Base-by-base conservation (phyloP, 1,284 basidiomycete genomes). In the Naganishia albida region DNA sequence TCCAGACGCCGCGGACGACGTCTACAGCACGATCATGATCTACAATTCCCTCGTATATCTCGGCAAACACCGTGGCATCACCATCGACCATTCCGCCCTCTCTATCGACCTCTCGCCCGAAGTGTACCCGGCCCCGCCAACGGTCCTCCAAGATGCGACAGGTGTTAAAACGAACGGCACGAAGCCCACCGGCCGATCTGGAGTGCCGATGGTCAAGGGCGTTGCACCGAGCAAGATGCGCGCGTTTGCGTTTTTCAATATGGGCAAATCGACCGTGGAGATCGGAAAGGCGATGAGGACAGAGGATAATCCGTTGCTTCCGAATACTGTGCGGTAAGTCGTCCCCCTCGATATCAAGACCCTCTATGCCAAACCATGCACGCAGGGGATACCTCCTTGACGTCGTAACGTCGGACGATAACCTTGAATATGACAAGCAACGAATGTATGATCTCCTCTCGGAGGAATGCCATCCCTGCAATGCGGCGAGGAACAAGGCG, bases 1-100 rank as follows among this genome's bases (percentile, higher is more conserved):
- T 8, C 25, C 26, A 81, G 80, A 81, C 53, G 79, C 76, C 2
- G 78, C 77, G 13, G 78, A 81, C 69, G 80, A 81, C 67, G 79
- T 79, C 4, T 78, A 73, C 52, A 72, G 74, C 7, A 73, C 74
- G 1, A 64, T 77, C 6, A 70, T 77, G 10, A 68, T 80, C 44
- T 77, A 71, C 67, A 53, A 64, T 25, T 52, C 38, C 7, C 63
- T 77, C 2, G 30, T 56, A 15, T 20, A 43, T 2, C 40, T 73
- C 0, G 72, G 69, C 0, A 28, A 68, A 51, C 64, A 71, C 10
- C 48, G 66, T 1, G 52, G 60, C 1, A 65, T 72, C 53, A 28
- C 28, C 0, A 15, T 73, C 8, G 62, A 74, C 40, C 63, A 69
- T 8, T 60, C 70, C 23, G 18, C 8, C 38, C 64, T 62, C 18